Evolutionary conservation across 495 filamentous ascomycete genomes (phyloP).

Genomic region (Penicillium soppii): DNA sequence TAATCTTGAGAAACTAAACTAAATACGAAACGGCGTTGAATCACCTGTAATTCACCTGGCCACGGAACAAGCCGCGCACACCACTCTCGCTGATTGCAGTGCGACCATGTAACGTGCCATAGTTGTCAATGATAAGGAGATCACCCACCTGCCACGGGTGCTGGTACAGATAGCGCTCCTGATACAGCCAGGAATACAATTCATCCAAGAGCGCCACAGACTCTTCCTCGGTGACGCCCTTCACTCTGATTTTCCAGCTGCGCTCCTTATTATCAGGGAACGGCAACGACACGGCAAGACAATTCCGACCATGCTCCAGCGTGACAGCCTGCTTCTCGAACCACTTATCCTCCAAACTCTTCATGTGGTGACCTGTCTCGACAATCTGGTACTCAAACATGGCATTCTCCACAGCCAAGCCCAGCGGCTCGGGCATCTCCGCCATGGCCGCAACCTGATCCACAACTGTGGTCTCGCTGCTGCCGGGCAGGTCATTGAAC

Average conservation of each 20-base stretch:
- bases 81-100: not conserved
- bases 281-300: not conserved
- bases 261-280: not conserved
- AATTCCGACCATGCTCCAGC: not conserved
- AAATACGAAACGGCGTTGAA: not conserved
- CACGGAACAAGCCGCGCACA: not conserved
- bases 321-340: not conserved
- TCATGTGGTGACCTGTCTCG: not conserved
- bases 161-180: not conserved
- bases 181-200: not conserved
- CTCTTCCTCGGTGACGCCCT: not conserved
- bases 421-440: not conserved
- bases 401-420: not conserved
- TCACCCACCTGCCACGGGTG: not conserved
- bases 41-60: not conserved
- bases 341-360: not conserved
- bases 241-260: not conserved
- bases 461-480: not conserved
- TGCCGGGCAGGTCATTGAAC: not conserved
- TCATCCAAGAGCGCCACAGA: not conserved
- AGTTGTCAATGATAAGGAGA: not conserved
- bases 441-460: not conserved
- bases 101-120: not conserved
- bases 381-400: not conserved
- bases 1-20: not conserved